A percentile compares a stretch with the other conserved stretches of the same genome.
Evolutionary conservation across 768 basidiomycete species (phyloP).

Genomic region (Postia placenta): DNA sequence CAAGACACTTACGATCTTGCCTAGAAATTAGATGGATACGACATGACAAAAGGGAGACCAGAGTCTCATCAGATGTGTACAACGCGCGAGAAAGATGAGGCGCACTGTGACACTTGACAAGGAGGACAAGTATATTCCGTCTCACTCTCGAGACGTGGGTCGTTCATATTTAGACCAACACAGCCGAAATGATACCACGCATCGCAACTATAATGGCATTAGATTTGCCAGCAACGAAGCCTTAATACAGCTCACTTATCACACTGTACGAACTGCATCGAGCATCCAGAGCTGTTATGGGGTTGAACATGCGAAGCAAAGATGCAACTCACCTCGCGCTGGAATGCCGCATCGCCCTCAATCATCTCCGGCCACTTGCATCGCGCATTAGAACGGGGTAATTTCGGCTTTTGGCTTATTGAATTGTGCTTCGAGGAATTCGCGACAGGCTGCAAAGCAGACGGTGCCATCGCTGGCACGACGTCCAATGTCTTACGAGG

Average conservation of each 20-base stretch:
- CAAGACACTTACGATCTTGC: neutral
- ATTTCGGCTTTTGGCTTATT: neutral
- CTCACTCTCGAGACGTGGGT: constrained; percentile 13
- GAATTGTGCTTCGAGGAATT: neutral
- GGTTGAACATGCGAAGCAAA: neutral
- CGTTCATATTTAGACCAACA: constrained; percentile 12
- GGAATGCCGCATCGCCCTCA: constrained; percentile 8
- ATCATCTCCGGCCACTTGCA: constrained; percentile 13
- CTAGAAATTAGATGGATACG: neutral
- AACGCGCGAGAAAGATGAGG: neutral
- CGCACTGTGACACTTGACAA: constrained; percentile 15
- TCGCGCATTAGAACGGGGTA: neutral
- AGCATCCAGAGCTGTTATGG: neutral
- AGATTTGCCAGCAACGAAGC: neutral
- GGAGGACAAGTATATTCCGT: constrained; percentile 15
- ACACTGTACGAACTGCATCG: constrained; percentile 13
- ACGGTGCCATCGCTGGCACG: neutral
- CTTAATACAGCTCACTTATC: constrained; percentile 7
- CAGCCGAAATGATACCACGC: constrained; percentile 20
- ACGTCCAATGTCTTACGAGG: neutral
- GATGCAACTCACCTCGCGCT: constrained; percentile 11
- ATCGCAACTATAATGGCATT: constrained; percentile 11
- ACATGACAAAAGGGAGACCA: neutral
- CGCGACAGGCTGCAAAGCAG: neutral
- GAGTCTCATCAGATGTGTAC: neutral